Evolutionary conservation across 495 filamentous ascomycete genomes (phyloP).

Genomic region (Immersiella caudata): DNA sequence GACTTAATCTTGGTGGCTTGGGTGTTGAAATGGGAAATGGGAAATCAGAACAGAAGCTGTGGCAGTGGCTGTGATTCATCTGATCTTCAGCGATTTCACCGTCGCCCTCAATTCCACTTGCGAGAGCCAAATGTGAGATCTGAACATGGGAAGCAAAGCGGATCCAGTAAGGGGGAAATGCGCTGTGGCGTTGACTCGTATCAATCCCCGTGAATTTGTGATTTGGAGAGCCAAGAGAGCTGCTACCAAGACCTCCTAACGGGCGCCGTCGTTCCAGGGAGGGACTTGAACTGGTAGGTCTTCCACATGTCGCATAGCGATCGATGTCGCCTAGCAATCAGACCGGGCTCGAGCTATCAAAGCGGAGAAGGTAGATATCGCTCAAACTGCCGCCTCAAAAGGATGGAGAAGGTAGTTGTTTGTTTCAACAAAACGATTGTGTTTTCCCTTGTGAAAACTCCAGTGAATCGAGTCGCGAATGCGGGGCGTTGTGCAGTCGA

Average conservation of each 20-base stretch:
- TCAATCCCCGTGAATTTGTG: background rate
- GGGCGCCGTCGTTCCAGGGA: background rate
- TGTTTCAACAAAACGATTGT: background rate
- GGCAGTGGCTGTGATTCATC: background rate
- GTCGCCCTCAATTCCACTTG: background rate
- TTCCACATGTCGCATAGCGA: background rate
- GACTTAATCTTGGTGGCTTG: background rate
- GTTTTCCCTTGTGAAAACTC: background rate
- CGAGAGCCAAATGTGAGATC: background rate
- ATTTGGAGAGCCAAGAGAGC: background rate
- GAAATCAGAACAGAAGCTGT: background rate
- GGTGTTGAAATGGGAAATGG: background rate
- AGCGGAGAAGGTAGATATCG: background rate
- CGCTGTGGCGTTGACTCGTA: background rate
- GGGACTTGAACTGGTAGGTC: background rate
- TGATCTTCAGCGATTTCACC: background rate
- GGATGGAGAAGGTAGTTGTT: background rate
- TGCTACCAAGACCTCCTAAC: background rate
- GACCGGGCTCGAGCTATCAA: background rate
- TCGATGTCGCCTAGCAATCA: background rate
- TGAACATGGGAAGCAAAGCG: background rate
- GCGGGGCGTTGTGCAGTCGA: slow-evolving; percentile 2
- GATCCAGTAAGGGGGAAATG: background rate
- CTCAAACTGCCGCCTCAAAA: background rate
- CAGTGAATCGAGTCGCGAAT: background rate